Conservation (phyloP, 1,284 basidiomycete species). For the Leccinum huronense region DNA sequence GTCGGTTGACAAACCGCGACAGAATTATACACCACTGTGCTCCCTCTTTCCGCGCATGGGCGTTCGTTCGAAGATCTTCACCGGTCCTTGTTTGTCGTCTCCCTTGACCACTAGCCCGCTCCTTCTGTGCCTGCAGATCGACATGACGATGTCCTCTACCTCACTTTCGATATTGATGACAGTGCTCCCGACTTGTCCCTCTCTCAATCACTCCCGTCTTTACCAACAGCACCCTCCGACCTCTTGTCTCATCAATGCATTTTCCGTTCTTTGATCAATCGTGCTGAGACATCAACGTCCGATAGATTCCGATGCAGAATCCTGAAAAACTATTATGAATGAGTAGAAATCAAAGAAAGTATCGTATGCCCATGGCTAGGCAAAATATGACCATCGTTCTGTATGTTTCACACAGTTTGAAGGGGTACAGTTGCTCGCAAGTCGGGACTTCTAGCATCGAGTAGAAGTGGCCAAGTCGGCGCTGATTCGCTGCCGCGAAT, state of each 20-base stretch:
- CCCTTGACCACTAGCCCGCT: slow-evolving; percentile 61
- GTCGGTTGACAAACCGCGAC: neutral
- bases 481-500: no score
- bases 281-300: no score
- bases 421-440: no score
- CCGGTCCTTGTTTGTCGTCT: slow-evolving; percentile 57
- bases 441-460: no score
- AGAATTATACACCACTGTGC: slow-evolving; percentile 25
- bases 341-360: no score
- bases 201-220: slow-evolving; percentile 9
- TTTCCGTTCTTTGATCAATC: slow-evolving; percentile 51
- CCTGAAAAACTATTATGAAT: no score
- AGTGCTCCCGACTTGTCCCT: neutral
- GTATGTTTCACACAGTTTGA: no score
- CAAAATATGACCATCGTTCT: no score
- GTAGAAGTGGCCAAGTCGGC: no score
- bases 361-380: no score
- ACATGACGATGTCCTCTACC: slow-evolving; percentile 34
- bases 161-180: slow-evolving; percentile 30
- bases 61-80: slow-evolving; percentile 21
- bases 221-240: slow-evolving; percentile 21
- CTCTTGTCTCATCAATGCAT: slow-evolving; percentile 81
- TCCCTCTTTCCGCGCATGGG: slow-evolving; percentile 20
- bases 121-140: slow-evolving; percentile 29
- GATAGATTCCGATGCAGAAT: no score